These are phyloP conservation scores for Perkinsus marinus DNA, from an alignment of 169 alveolate genomes.

Conservation along the genomic window DNA sequence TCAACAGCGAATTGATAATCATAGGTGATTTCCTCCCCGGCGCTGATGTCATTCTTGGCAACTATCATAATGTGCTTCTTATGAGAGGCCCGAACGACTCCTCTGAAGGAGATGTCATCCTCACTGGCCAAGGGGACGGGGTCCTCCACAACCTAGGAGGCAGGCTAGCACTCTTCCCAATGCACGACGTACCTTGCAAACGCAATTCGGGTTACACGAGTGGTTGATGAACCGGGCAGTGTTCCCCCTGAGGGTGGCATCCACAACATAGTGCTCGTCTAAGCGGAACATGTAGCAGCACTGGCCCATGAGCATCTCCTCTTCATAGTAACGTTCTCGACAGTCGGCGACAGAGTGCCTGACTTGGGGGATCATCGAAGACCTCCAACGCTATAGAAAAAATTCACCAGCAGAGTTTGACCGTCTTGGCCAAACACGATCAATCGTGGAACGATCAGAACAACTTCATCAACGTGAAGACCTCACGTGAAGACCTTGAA, in stretches of 20 bases:
- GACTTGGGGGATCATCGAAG: no score
- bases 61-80: constrained; percentile 83
- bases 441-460: no score
- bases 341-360: constrained; percentile 42
- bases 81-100: constrained; percentile 55
- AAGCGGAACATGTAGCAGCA: constrained; percentile 71
- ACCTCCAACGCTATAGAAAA: no score
- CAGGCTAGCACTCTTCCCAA: background rate
- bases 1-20: constrained; percentile 80
- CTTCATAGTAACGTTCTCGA: constrained; percentile 41
- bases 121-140: background rate
- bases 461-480: no score
- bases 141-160: background rate
- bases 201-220: constrained; percentile 82
- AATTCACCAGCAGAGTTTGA: no score
- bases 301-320: constrained; percentile 40
- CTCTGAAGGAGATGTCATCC: background rate
- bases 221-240: constrained; percentile 91
- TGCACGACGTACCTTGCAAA: constrained; percentile 45
- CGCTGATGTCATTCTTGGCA: constrained; percentile 74
- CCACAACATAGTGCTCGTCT: constrained; percentile 81
- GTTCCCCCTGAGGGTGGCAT: constrained; percentile 89
- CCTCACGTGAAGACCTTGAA: background rate
- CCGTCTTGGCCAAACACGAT: no score
- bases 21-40: constrained; percentile 92